These are phyloP conservation scores for Silene conica DNA, from an alignment of 148 eudicot species.

Conservation along the genomic window DNA sequence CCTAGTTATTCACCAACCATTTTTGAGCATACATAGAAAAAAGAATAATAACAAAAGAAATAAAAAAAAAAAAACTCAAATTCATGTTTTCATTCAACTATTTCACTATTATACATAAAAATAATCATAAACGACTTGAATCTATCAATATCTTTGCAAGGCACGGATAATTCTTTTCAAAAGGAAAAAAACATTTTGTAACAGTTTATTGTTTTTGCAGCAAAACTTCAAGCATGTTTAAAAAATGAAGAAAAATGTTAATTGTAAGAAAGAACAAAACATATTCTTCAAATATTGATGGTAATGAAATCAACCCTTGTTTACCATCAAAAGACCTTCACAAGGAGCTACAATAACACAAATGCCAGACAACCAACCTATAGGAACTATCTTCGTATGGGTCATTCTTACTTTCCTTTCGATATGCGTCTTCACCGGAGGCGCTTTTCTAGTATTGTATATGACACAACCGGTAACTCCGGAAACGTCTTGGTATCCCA, in stretches of 20 bases:
- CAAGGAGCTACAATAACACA: conserved; percentile 6
- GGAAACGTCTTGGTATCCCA: conserved; percentile 25
- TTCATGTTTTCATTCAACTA: conserved; percentile 8
- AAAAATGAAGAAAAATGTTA: conserved; percentile 15
- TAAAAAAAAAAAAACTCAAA: background rate
- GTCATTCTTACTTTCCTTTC: conserved; percentile 24
- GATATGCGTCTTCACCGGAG: conserved; percentile 31
- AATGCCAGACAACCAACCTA: conserved; percentile 13
- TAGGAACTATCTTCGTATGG: conserved; percentile 34
- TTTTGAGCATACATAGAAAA: background rate
- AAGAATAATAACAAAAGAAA: background rate
- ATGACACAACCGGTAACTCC: conserved; percentile 27
- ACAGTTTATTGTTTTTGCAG: background rate
- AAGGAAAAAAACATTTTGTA: background rate
- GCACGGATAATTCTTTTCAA: background rate
- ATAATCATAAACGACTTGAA: background rate
- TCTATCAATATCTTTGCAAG: conserved; percentile 1
- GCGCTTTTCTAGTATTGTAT: conserved; percentile 33
- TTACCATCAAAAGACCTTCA: background rate
- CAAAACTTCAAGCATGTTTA: conserved; percentile 13
- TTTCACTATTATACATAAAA: background rate
- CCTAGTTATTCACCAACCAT: conserved; percentile 11
- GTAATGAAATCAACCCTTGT: conserved; percentile 8
- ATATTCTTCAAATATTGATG: background rate
- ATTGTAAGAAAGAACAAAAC: background rate